Percentiles rank a stretch among this genome's conserved stretches.
Conservation (phyloP, 352 stramenopile species). For the Phytopythium sindhum region DNA sequence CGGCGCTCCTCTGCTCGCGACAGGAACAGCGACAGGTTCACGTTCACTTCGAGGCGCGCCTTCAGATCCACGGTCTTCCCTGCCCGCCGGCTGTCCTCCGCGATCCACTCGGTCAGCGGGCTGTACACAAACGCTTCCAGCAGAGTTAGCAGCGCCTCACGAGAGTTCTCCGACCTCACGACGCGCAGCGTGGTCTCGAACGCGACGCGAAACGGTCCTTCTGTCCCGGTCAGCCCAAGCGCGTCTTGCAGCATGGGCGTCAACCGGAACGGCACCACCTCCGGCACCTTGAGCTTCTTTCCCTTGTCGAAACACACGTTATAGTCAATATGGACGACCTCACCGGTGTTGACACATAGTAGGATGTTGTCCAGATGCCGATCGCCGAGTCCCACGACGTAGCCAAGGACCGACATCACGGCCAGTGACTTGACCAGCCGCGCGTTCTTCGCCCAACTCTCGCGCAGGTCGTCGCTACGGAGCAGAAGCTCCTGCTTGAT, state of each 20-base stretch:
- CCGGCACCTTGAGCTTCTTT: constrained; percentile 80
- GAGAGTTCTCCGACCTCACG: constrained; percentile 51
- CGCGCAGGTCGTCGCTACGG: constrained; percentile 51
- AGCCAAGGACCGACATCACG: constrained; percentile 87
- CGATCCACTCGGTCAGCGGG: constrained; percentile 75
- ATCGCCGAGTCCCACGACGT: constrained; percentile 88
- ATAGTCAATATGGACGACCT: constrained; percentile 92
- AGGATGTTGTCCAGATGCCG: constrained; percentile 92
- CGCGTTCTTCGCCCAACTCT: constrained; percentile 54
- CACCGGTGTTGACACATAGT: constrained; percentile 66
- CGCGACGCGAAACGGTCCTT: constrained; percentile 66
- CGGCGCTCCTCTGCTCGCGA: constrained; percentile 74
- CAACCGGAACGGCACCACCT: constrained; percentile 90
- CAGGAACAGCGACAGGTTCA: constrained; percentile 84
- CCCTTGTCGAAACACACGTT: constrained; percentile 92
- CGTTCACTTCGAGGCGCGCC: constrained; percentile 74
- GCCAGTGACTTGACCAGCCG: constrained; percentile 73
- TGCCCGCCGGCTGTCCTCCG: constrained; percentile 30
- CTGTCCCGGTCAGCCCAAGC: constrained; percentile 69
- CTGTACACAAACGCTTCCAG: constrained; percentile 88
- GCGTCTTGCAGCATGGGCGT: constrained; percentile 79
- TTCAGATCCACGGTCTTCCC: constrained; percentile 45
- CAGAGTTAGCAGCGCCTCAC: constrained; percentile 68
- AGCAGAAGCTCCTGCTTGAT: constrained; percentile 60
- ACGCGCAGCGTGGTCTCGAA: constrained; percentile 77